Percentiles rank a stretch among this genome's conserved stretches.
phyloP scores from a whole-genome alignment of 2,329 filamentous ascomycete genomes.

The Phialophora macrospora region DNA sequence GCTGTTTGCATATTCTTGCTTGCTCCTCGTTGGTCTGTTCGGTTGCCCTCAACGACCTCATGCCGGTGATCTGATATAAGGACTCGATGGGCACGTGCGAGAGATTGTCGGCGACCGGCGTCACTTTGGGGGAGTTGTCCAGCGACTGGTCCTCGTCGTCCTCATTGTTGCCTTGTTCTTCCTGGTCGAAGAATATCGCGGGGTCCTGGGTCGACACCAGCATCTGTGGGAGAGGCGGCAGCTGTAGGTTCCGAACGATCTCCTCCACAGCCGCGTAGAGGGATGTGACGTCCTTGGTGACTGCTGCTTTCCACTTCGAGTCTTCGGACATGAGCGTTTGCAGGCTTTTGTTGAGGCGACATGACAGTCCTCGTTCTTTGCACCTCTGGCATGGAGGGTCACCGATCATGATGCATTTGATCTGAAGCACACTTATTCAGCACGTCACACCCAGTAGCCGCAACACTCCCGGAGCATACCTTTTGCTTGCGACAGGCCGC shows the following conservation, averaged over 20 bases:
- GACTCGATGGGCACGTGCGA: conserved; percentile 47
- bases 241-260: conserved; percentile 47
- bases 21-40: conserved; percentile 42
- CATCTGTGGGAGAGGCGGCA: conserved; percentile 47
- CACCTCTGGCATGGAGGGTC: conserved; percentile 58
- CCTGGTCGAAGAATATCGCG: conserved; percentile 42
- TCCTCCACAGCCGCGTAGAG: conserved; percentile 42
- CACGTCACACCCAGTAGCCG: background rate
- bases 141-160: conserved; percentile 51
- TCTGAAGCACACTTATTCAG: conserved; percentile 37
- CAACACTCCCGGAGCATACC: conserved; percentile 41
- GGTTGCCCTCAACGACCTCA: conserved; percentile 41
- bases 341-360: conserved; percentile 58
- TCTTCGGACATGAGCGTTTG: conserved; percentile 57
- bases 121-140: conserved; percentile 45
- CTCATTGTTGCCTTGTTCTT: conserved; percentile 52
- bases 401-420: conserved; percentile 59
- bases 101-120: conserved; percentile 39
- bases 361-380: conserved; percentile 56
- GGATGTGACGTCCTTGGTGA: conserved; percentile 43
- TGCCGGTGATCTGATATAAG: conserved; percentile 45
- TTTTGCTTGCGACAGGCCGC: conserved; percentile 61
- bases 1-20: conserved; percentile 43
- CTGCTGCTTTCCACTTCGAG: conserved; percentile 49
- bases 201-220: conserved; percentile 42